Percentiles rank a stretch among this genome's conserved stretches.
These are phyloP conservation scores for Passiflora organensis DNA, from an alignment of 345 rosid species.

Conservation along the genomic window DNA sequence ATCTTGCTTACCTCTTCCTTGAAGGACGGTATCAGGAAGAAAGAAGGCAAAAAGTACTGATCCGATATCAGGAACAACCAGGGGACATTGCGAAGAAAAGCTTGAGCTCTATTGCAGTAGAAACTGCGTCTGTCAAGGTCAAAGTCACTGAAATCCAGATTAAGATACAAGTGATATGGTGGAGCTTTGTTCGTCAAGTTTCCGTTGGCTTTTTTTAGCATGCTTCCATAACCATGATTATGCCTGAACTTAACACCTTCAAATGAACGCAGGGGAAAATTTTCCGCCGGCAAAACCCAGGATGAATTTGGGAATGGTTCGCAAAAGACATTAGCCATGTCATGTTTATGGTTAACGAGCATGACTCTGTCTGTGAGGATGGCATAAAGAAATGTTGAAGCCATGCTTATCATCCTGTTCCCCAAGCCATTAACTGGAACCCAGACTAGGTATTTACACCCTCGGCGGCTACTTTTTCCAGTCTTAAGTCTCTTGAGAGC, in stretches of 20 bases:
- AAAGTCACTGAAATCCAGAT: background rate
- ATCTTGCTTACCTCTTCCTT: conserved; percentile 10
- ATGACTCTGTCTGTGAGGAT: conserved; percentile 18
- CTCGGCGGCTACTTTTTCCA: background rate
- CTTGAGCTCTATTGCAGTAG: conserved; percentile 10
- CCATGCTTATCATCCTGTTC: conserved; percentile 17
- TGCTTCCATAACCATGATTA: background rate
- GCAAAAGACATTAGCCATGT: conserved; percentile 17
- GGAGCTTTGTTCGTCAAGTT: background rate
- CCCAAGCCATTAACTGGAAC: conserved; percentile 12
- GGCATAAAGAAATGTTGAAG: conserved; percentile 22
- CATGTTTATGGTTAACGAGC: background rate
- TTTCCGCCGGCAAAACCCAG: conserved; percentile 13
- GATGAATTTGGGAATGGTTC: conserved; percentile 18
- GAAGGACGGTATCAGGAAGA: conserved; percentile 20
- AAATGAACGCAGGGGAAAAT: conserved; percentile 1
- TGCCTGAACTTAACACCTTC: background rate
- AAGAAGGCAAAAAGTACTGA: conserved; percentile 14
- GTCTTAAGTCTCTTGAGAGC: background rate
- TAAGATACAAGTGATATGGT: conserved; percentile 1
- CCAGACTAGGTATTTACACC: conserved; percentile 22
- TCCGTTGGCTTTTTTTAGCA: background rate
- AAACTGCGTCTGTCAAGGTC: conserved; percentile 8
- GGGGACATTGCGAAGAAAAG: conserved; percentile 8
- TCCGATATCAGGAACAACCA: conserved; percentile 22